A percentile compares a stretch with the other conserved stretches of the same genome.
phyloP scores from a whole-genome alignment of 352 stramenopile genomes.

The Hyaloperonospora brassicae region DNA sequence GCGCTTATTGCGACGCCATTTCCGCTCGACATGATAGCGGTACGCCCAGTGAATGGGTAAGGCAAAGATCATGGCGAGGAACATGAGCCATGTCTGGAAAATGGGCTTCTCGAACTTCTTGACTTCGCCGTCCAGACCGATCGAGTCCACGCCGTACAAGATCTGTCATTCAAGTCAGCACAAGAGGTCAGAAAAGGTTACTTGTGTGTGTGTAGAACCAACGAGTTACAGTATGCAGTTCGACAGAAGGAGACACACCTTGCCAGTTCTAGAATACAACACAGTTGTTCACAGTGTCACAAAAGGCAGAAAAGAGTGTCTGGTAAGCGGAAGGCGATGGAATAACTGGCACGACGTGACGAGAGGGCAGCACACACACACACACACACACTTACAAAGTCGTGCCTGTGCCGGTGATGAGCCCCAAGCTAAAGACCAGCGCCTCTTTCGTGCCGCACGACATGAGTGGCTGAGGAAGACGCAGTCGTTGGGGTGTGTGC shows the following conservation, averaged over 20 bases:
- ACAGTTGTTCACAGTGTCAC: neutral
- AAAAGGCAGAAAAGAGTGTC: neutral
- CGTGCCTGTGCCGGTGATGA: slow-evolving; percentile 78
- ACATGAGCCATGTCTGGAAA: slow-evolving; percentile 96
- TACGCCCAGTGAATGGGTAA: slow-evolving; percentile 89
- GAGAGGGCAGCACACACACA: no score
- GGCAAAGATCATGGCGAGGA: slow-evolving; percentile 91
- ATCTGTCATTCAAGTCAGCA: slow-evolving; percentile 46
- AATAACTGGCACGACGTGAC: slow-evolving; percentile 1
- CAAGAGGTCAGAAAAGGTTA: neutral
- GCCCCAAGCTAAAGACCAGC: slow-evolving; percentile 69
- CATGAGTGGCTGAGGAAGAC: slow-evolving; percentile 27
- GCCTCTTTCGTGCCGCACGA: slow-evolving; percentile 72
- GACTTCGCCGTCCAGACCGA: slow-evolving; percentile 79
- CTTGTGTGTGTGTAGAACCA: neutral
- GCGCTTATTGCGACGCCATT: slow-evolving; percentile 52
- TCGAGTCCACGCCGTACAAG: slow-evolving; percentile 87
- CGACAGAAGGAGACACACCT: neutral
- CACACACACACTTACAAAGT: slow-evolving; percentile 45
- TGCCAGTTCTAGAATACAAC: neutral
- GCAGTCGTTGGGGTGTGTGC: neutral
- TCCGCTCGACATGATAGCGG: slow-evolving; percentile 65
- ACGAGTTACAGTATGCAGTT: neutral
- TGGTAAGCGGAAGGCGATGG: neutral
- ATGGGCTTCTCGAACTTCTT: slow-evolving; percentile 93